phyloP scores from a whole-genome alignment of 345 rosid species.

The Excoecaria agallocha region DNA sequence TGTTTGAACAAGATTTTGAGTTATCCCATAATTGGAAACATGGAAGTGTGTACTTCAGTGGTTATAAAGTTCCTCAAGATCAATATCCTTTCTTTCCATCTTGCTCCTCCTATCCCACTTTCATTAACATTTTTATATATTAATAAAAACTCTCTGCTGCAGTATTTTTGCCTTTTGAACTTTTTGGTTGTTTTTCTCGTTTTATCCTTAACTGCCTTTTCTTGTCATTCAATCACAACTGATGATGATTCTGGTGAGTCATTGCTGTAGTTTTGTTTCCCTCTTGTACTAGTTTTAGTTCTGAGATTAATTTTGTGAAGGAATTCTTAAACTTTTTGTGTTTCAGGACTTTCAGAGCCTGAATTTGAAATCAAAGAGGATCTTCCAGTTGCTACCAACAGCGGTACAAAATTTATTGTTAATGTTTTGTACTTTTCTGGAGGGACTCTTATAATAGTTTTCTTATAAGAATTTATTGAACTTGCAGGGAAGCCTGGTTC shows the following conservation, averaged over 20 bases:
- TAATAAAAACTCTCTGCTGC: background rate
- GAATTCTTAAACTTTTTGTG: background rate
- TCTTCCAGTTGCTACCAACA: constrained; percentile 13
- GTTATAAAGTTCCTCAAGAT: constrained; percentile 42
- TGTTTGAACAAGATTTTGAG: constrained; percentile 48
- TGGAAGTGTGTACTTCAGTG: constrained; percentile 66
- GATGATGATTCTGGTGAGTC: constrained; percentile 23
- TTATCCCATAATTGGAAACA: constrained; percentile 65
- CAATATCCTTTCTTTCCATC: constrained; percentile 50
- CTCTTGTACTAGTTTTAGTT: background rate
- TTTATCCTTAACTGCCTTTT: constrained; percentile 32
- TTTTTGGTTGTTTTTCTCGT: constrained; percentile 8
- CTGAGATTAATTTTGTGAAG: background rate
- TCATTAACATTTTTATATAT: background rate
- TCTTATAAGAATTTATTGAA: constrained; percentile 1
- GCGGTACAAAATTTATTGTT: constrained; percentile 30
- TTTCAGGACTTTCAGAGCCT: constrained; percentile 21
- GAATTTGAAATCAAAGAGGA: constrained; percentile 24
- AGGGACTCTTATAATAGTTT: background rate
- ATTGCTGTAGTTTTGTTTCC: background rate
- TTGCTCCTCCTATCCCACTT: background rate
- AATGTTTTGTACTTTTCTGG: background rate
- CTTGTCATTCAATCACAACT: constrained; percentile 8
- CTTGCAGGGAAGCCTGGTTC: constrained; percentile 29
- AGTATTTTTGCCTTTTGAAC: background rate